These are phyloP conservation scores for Candida buenavistaensis DNA, from an alignment of 1,139 yeast genomes.

Conservation along the genomic window DNA sequence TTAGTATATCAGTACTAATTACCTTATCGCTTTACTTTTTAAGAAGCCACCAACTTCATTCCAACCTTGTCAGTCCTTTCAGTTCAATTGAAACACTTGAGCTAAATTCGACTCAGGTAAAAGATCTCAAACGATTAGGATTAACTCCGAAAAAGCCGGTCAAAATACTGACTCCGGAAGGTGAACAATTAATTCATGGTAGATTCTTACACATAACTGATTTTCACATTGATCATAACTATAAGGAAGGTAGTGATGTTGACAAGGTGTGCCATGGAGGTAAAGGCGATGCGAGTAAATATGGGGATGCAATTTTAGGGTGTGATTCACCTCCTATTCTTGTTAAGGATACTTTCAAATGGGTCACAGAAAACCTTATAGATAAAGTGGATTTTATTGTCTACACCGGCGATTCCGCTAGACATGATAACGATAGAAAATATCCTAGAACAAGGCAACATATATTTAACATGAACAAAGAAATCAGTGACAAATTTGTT, in stretches of 20 bases:
- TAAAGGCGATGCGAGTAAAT: slow-evolving; percentile 55
- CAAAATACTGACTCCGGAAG: slow-evolving; percentile 22
- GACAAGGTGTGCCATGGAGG: slow-evolving; percentile 62
- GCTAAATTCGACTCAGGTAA: slow-evolving; percentile 10
- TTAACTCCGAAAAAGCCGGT: slow-evolving; percentile 37
- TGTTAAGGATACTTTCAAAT: slow-evolving; percentile 62
- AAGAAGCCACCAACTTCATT: too few relatives aligned
- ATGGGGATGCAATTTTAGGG: slow-evolving; percentile 74
- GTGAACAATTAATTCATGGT: slow-evolving; percentile 51
- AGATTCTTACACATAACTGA: slow-evolving; percentile 83
- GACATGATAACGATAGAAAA: slow-evolving; percentile 80
- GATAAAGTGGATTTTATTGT: slow-evolving; percentile 82
- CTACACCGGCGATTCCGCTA: slow-evolving; percentile 89
- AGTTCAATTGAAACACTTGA: slow-evolving; percentile 10
- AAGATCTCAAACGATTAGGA: slow-evolving; percentile 15
- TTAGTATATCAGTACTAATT: too few relatives aligned
- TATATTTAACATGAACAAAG: slow-evolving; percentile 68
- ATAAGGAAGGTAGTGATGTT: slow-evolving; percentile 51
- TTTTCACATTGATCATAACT: slow-evolving; percentile 80
- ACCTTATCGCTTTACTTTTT: too few relatives aligned
- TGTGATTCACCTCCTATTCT: slow-evolving; percentile 68
- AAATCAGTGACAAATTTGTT: slow-evolving; percentile 54
- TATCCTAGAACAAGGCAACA: slow-evolving; percentile 70
- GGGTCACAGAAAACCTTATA: slow-evolving; percentile 62
- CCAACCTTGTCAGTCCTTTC: slow-evolving; percentile 1